phyloP scores from a whole-genome alignment of 257 asterid genomes.

The Eucommia ulmoides region DNA sequence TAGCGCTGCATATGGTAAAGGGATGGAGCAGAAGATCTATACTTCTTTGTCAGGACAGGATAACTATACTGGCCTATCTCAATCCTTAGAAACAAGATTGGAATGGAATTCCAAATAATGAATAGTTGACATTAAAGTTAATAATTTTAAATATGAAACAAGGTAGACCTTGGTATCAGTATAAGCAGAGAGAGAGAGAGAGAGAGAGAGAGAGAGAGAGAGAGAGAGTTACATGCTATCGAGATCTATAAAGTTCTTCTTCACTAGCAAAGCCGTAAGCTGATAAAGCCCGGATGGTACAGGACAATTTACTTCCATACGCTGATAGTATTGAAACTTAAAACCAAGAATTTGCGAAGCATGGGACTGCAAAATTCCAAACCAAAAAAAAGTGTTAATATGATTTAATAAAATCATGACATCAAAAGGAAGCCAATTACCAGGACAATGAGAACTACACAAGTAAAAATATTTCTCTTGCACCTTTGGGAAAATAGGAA shows the following conservation, averaged over 20 bases:
- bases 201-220: background rate
- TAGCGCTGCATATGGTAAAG: background rate
- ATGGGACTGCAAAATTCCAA: constrained; percentile 60
- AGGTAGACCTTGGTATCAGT: background rate
- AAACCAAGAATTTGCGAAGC: constrained; percentile 96
- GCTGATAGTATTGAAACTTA: constrained; percentile 93
- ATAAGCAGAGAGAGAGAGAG: background rate
- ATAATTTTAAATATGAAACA: no score
- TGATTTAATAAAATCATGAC: background rate
- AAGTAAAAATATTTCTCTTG: background rate
- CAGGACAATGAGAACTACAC: background rate
- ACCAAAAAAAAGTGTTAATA: constrained; percentile 1
- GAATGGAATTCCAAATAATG: no score
- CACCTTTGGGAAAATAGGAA: constrained; percentile 98
- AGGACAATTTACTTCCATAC: constrained; percentile 47
- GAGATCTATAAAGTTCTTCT: constrained; percentile 72
- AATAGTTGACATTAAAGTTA: no score
- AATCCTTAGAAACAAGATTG: background rate
- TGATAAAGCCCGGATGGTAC: constrained; percentile 76
- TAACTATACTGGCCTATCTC: background rate
- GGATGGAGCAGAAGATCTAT: background rate
- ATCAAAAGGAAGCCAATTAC: background rate
- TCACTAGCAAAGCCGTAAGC: constrained; percentile 87
- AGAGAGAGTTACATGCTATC: constrained; percentile 71
- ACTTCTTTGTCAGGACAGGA: background rate